Base-by-base conservation (phyloP, 2,329 filamentous ascomycete genomes). In the Ophiocordyceps camponoti-leonardi region DNA sequence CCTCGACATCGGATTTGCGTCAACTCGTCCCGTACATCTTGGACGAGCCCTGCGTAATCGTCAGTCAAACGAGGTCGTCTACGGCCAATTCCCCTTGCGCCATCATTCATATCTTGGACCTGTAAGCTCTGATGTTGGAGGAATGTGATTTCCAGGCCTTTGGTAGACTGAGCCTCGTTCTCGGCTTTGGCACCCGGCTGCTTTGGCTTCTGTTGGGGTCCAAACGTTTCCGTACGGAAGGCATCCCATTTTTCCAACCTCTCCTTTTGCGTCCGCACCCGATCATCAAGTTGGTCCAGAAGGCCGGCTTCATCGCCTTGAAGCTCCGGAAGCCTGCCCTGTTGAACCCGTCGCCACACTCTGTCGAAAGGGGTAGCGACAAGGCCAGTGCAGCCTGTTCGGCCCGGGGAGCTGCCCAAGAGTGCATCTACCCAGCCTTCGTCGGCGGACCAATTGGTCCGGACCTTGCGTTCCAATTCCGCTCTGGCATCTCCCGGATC, bases 361-460 rank as follows among this genome's bases (percentile, higher is more conserved):
- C 76, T 68, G 28, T 83, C 74, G 50, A 88, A 92, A 0, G 76
- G 67, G 33, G 71, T 71, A 2, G 72, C 71, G 14, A 94, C 58
- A n/a, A 92, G 65, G 0, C 68, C 72, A 49, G 83, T 81, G 30
- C 67, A 72, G 23, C 66, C 66, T 11, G 18, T 18, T 39, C n/a
- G 6, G 2, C 68, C 62, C 8, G 66, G 66, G 19, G 68, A 66
- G 42, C 85, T 80, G 2, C 84, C 84, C 44, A 80, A 69, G 19
- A 94, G 64, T 2, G 76, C 69, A 43, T 85, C 73, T 53, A 85
- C 72, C 81, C 86, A 90, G 46, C 76, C 72, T 48, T 81, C 75
- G 54, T 81, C 77, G 2, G 86, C 87, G 14, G 83, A 69, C 87
- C 87, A 94, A 52, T 86, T 85, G 49, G 79, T 78, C 33, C 73